Percentiles rank a stretch among this genome's conserved stretches.
These are phyloP conservation scores for Acorus calamus DNA, from an alignment of 106 monocot genomes.

Conservation along the genomic window DNA sequence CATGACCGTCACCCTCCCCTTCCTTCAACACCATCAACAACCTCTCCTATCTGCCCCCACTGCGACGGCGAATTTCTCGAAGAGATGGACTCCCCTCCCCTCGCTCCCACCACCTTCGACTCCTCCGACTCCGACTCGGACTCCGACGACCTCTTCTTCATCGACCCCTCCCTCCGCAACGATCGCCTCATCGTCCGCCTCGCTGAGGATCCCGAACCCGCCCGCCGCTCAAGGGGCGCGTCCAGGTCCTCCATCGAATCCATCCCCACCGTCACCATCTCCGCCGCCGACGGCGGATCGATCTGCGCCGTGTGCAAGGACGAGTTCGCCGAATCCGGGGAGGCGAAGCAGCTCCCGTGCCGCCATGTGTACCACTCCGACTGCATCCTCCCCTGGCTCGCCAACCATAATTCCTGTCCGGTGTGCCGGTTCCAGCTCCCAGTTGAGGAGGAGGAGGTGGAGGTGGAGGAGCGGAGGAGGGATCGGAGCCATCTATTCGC, in stretches of 20 bases:
- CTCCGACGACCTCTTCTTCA: conserved; percentile 7
- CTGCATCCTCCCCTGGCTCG: conserved; percentile 69
- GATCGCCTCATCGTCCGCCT: conserved; percentile 4
- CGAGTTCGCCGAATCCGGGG: conserved; percentile 29
- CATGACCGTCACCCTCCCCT: conserved; percentile 28
- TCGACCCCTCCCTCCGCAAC: conserved; percentile 3
- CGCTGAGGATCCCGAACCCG: background rate
- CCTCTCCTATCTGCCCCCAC: conserved; percentile 30
- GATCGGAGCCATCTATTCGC: too few species aligned
- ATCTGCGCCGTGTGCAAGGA: conserved; percentile 73
- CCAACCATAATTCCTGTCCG: conserved; percentile 57
- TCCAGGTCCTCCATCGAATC: conserved; percentile 36
- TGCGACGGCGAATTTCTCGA: conserved; percentile 32
- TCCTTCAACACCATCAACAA: background rate
- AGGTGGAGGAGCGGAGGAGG: background rate
- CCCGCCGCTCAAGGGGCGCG: conserved; percentile 1
- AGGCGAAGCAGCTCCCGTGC: conserved; percentile 49
- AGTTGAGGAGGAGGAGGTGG: background rate
- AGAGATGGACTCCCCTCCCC: conserved; percentile 13
- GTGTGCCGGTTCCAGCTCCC: conserved; percentile 45
- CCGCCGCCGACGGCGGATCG: conserved; percentile 22
- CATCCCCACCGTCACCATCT: conserved; percentile 29
- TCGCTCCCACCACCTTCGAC: conserved; percentile 4
- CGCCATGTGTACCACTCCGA: conserved; percentile 59
- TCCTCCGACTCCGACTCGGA: conserved; percentile 9